Evolutionary conservation across 306 rosid genomes (phyloP).

Genomic region (Morella rubra): DNA sequence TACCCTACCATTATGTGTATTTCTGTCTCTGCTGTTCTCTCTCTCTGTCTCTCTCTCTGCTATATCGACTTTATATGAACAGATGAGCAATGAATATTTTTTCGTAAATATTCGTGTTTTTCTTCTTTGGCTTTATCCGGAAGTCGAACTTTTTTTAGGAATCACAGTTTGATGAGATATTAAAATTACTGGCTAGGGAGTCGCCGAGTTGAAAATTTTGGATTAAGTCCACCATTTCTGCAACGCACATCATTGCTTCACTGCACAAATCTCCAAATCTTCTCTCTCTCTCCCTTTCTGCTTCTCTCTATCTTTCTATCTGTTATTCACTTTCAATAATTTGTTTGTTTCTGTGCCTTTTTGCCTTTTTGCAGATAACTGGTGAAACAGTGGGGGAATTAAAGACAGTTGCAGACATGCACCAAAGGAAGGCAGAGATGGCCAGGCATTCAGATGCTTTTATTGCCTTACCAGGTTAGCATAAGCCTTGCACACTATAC

Average conservation of each 20-base stretch:
- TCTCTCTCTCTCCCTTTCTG: slow-evolving; percentile 5
- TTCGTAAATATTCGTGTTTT: slow-evolving; percentile 43
- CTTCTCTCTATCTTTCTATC: slow-evolving; percentile 20
- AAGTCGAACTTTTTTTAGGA: slow-evolving; percentile 23
- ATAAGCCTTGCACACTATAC: slow-evolving; percentile 25
- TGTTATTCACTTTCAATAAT: slow-evolving; percentile 23
- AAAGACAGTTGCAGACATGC: slow-evolving; percentile 98
- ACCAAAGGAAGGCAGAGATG: slow-evolving; percentile 99
- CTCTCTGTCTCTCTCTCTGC: slow-evolving; percentile 17
- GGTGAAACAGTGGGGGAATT: slow-evolving; percentile 99
- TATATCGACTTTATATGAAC: slow-evolving; percentile 19
- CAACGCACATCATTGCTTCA: slow-evolving; percentile 51
- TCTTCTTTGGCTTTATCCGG: slow-evolving; percentile 39
- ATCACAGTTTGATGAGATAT: slow-evolving; percentile 19
- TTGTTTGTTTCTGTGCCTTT: slow-evolving; percentile 31
- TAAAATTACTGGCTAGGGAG: slow-evolving; percentile 33
- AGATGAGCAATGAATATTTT: slow-evolving; percentile 18
- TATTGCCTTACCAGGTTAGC: slow-evolving; percentile 97
- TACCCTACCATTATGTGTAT: slow-evolving; percentile 14
- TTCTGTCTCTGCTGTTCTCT: slow-evolving; percentile 13
- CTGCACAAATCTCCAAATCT: slow-evolving; percentile 39
- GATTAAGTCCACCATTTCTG: slow-evolving; percentile 37
- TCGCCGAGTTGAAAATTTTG: slow-evolving; percentile 20
- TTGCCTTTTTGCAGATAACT: slow-evolving; percentile 69
- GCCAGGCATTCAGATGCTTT: slow-evolving; percentile 98